phyloP scores from a whole-genome alignment of 805 yeast genomes.

The Saccharomycopsis capsularis region DNA sequence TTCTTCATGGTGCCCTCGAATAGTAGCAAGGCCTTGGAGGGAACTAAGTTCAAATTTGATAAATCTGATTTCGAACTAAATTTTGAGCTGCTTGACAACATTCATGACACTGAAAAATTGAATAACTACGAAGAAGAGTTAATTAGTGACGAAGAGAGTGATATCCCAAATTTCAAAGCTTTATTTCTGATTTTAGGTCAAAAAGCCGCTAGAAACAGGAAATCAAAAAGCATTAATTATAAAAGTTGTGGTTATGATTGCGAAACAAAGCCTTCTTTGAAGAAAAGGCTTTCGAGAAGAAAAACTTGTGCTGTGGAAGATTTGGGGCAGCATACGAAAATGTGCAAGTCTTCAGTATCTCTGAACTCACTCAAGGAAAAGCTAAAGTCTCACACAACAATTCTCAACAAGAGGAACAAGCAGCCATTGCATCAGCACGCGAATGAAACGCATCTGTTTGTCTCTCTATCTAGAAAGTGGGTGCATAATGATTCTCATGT shows the following conservation, averaged over 20 bases:
- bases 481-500: too few relatives aligned
- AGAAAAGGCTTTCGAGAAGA: slow-evolving; percentile 9
- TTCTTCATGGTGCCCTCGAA: too few relatives aligned
- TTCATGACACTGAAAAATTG: neutral
- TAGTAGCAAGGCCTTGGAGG: too few relatives aligned
- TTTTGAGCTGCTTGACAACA: neutral
- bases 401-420: slow-evolving; percentile 1
- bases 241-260: neutral
- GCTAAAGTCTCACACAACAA: neutral
- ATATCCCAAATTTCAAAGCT: slow-evolving; percentile 30
- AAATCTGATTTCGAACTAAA: neutral
- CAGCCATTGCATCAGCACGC: neutral
- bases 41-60: neutral
- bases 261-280: slow-evolving; percentile 5
- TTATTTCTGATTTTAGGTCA: slow-evolving; percentile 24
- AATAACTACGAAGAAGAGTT: neutral
- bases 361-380: slow-evolving; percentile 1
- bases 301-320: neutral
- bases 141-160: neutral
- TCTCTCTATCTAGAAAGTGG: too few relatives aligned
- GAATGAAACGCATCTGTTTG: too few relatives aligned
- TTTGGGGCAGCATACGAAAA: neutral
- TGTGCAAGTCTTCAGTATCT: neutral
- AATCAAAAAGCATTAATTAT: slow-evolving; percentile 3
- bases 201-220: slow-evolving; percentile 4